Evolutionary conservation across 2,329 filamentous ascomycete genomes (phyloP).

Genomic region (Ophiostoma himal-ulmi): DNA sequence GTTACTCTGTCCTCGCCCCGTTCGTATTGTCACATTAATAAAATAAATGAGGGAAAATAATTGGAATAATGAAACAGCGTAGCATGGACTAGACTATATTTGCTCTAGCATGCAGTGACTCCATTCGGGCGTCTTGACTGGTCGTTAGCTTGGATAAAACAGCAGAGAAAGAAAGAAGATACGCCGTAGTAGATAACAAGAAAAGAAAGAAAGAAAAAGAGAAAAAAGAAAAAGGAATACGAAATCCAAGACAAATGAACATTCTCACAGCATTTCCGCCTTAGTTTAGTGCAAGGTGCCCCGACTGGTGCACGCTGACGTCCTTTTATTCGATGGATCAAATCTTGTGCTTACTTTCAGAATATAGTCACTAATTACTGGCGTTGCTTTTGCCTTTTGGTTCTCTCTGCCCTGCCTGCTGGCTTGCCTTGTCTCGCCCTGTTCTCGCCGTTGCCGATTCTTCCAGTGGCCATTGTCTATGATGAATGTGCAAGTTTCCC

Average conservation of each 20-base stretch:
- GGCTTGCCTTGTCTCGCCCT: constrained; percentile 1
- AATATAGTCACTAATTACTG: background rate
- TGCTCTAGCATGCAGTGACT: constrained; percentile 15
- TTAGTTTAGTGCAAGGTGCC: background rate
- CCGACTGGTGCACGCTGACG: background rate
- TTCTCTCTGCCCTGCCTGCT: background rate
- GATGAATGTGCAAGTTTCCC: background rate
- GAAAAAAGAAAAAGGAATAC: background rate
- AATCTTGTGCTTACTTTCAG: background rate
- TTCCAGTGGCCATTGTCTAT: background rate
- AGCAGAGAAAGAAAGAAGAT: constrained; percentile 2
- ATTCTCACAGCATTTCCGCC: constrained; percentile 11
- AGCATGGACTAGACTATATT: constrained; percentile 5
- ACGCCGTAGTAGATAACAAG: background rate
- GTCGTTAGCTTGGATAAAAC: constrained; percentile 11
- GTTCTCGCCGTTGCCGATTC: constrained; percentile 11
- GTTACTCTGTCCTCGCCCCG: constrained; percentile 13
- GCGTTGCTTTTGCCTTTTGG: background rate
- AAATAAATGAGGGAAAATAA: background rate
- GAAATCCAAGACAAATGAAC: background rate
- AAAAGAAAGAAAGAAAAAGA: background rate
- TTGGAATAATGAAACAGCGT: background rate
- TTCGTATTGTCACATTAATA: constrained; percentile 14
- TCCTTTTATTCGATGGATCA: background rate
- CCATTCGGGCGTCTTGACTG: constrained; percentile 20